Evolutionary conservation across 306 rosid genomes (phyloP), one percentile per base, ranked within the genome.

Genomic region (Inga laurina): DNA sequence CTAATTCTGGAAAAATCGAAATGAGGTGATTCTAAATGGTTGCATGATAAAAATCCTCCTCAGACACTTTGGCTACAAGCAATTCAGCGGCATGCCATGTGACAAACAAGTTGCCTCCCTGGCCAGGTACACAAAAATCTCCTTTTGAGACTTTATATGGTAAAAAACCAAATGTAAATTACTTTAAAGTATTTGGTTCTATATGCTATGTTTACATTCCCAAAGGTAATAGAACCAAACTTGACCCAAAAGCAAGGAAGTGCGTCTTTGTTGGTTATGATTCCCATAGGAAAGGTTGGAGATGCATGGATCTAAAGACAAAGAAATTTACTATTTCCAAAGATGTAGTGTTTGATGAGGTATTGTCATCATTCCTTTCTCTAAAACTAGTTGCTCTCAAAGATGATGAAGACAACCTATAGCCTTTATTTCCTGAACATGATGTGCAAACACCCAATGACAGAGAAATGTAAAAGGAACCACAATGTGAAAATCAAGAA

Each of bases 111-210:
- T 69, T 82, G 19, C 82, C 85, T 27, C 74, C 44, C 1, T 82
- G 57, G 59, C 56, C n/a, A 67, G 78, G 85, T 37, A 24, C 0
- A 22, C 34, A 22, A 16, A 22, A 35, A 54, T 15, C 82, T 77
- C 77, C 61, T 8, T 82, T 76, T 67, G 81, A 82, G 16, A 4
- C 54, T 2, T 2, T 67, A 51, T 75, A 66, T 54, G 12, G 13
- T 72, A 0, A 0, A 2, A 82, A 82, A 22, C 77, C 81, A 12
- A 76, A 76, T 82, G 77, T 76, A 14, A 66, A 19, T 51, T 75
- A 32, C 3, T 32, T 32, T 2, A 32, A 3, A 32, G 34, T 32
- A 32, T 32, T 32, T 32, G 34, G 34, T 32, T 32, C 34, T 32
- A 32, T 32, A 32, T 32, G 34, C 3, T 32, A 32, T 3, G 34